Evolutionary conservation across 2,329 filamentous ascomycete genomes (phyloP).

Genomic region (Sarocladiaceae sp.): DNA sequence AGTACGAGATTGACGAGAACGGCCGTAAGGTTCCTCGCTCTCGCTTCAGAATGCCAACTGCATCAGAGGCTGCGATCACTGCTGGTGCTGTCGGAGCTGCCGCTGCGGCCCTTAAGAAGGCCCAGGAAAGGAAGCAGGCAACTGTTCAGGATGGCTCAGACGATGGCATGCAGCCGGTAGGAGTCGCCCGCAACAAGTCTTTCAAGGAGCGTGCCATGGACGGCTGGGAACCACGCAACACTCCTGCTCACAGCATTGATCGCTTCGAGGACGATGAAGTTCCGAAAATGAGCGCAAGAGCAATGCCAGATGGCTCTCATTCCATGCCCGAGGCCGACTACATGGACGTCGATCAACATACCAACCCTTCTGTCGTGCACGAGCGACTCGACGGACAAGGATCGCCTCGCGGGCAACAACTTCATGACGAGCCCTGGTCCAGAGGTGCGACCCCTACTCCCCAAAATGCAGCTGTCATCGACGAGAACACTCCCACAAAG

Average conservation of each 20-base stretch:
- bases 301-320: constrained; percentile 63
- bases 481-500: constrained; percentile 21
- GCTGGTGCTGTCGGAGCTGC: constrained; percentile 51
- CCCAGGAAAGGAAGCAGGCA: constrained; percentile 41
- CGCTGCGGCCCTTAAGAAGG: constrained; percentile 46
- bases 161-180: constrained; percentile 40
- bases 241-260: constrained; percentile 56
- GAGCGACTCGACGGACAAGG: constrained; percentile 55
- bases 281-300: constrained; percentile 62
- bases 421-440: constrained; percentile 34
- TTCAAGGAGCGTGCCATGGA: constrained; percentile 63
- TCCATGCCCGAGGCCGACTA: constrained; percentile 77
- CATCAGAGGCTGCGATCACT: constrained; percentile 54
- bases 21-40: constrained; percentile 49
- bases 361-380: constrained; percentile 75
- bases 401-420: background rate
- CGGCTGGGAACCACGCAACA: constrained; percentile 49
- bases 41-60: constrained; percentile 43
- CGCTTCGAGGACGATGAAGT: constrained; percentile 49
- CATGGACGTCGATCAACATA: constrained; percentile 64
- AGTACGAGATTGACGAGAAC: constrained; percentile 56
- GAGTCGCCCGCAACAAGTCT: constrained; percentile 56
- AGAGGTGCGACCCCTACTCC: constrained; percentile 49
- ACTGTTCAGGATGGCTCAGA: constrained; percentile 27
- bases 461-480: constrained; percentile 16